phyloP scores from a whole-genome alignment of 2,329 filamentous ascomycete species.

The Fusarium transvaalense region DNA sequence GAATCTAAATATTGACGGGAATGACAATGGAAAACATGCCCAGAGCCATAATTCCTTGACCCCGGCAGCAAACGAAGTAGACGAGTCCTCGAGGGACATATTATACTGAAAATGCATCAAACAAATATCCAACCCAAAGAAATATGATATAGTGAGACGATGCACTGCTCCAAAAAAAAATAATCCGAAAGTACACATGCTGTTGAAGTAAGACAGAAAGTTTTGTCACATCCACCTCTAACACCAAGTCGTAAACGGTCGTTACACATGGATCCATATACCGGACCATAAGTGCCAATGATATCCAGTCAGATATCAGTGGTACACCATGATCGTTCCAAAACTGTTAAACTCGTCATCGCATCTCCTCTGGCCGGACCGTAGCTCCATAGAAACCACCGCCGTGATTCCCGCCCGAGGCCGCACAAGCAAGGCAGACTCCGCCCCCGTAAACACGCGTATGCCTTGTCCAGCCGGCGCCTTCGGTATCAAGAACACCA shows the following conservation, averaged over 20 bases:
- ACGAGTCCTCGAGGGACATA: slow-evolving; percentile 38
- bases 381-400: slow-evolving; percentile 67
- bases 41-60: slow-evolving; percentile 24
- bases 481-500: slow-evolving; percentile 61
- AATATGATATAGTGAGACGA: slow-evolving; percentile 10
- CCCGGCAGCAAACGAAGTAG: slow-evolving; percentile 27
- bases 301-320: slow-evolving; percentile 8
- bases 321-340: slow-evolving; percentile 6
- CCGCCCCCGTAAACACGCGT: slow-evolving; percentile 71
- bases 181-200: slow-evolving; percentile 4
- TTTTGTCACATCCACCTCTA: slow-evolving; percentile 37
- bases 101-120: slow-evolving; percentile 29
- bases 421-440: slow-evolving; percentile 67
- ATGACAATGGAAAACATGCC: slow-evolving; percentile 29
- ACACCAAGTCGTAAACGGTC: slow-evolving; percentile 43
- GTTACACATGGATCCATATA: slow-evolving; percentile 32
- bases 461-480: slow-evolving; percentile 67
- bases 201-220: slow-evolving; percentile 26
- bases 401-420: slow-evolving; percentile 58
- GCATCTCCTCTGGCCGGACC: slow-evolving; percentile 65
- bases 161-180: slow-evolving; percentile 14
- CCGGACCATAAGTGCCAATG: slow-evolving; percentile 15
- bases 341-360: slow-evolving; percentile 47
- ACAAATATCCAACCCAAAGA: slow-evolving; percentile 11
- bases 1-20: slow-evolving; percentile 32